A percentile compares a stretch with the other conserved stretches of the same genome.
Evolutionary conservation across 2,329 filamentous ascomycete species (phyloP).

Genomic region (Claviceps maximensis): DNA sequence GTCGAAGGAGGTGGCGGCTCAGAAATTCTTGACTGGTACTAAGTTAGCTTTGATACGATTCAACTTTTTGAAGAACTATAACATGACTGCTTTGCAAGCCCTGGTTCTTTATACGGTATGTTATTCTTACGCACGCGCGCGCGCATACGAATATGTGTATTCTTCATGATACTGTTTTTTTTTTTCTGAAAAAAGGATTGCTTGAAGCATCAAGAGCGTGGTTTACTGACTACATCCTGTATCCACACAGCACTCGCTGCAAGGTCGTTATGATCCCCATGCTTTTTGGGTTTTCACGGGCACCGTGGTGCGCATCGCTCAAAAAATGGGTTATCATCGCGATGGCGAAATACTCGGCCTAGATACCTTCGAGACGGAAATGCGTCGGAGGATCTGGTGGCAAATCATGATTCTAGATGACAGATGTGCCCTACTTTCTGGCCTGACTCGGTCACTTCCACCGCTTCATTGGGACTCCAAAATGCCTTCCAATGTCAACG

Average conservation of each 20-base stretch:
- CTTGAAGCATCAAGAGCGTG: not conserved
- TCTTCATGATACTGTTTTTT: not conserved
- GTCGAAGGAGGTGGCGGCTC: constrained; percentile 35
- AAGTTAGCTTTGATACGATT: constrained; percentile 35
- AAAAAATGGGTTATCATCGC: constrained; percentile 54
- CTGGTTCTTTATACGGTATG: constrained; percentile 43
- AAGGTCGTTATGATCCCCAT: constrained; percentile 45
- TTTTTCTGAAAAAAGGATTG: not conserved
- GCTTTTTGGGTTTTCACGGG: constrained; percentile 49
- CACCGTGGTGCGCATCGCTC: constrained; percentile 47
- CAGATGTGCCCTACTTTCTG: constrained; percentile 43
- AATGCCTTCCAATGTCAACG: constrained; percentile 43
- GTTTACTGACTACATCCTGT: not conserved
- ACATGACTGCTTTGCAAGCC: constrained; percentile 45
- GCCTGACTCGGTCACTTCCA: constrained; percentile 38
- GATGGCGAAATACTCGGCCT: constrained; percentile 45
- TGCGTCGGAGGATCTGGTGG: constrained; percentile 57
- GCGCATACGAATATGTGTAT: too few species aligned
- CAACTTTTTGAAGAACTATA: constrained; percentile 45
- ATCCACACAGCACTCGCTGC: constrained; percentile 39
- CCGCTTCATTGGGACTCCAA: constrained; percentile 43
- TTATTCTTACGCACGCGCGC: not conserved
- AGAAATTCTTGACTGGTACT: constrained; percentile 37
- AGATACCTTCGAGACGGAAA: constrained; percentile 51
- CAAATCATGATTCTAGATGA: constrained; percentile 45